Percentiles rank a stretch among this genome's conserved stretches.
Evolutionary conservation across 148 eudicot species (phyloP).

Genomic region (Talinum fruticosum): DNA sequence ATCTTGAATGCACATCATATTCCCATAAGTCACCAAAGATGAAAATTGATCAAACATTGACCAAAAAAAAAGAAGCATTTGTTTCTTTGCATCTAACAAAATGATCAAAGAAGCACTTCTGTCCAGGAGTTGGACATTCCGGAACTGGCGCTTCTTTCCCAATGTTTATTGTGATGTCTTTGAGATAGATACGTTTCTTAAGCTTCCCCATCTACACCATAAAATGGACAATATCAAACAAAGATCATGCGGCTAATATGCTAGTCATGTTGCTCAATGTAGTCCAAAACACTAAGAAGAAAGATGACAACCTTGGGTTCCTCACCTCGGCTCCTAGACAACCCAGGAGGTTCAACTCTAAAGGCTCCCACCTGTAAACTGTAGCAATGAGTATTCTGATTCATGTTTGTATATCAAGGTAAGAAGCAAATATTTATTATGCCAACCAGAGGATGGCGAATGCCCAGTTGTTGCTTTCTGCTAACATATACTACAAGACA

Average conservation of each 20-base stretch:
- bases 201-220: conserved; percentile 86
- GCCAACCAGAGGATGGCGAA: not conserved
- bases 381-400: conserved; percentile 5
- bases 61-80: not conserved
- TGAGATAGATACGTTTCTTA: conserved; percentile 81
- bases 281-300: conserved; percentile 2
- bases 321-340: conserved; percentile 99
- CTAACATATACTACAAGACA: not conserved
- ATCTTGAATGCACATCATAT: conserved; percentile 14
- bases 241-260: conserved; percentile 4
- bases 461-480: not conserved
- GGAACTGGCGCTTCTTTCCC: conserved; percentile 86
- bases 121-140: conserved; percentile 89
- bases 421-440: not conserved
- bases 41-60: not conserved
- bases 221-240: not conserved
- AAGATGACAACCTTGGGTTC: conserved; percentile 79
- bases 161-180: conserved; percentile 87
- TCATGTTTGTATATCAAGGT: not conserved
- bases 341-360: conserved; percentile 98
- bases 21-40: not conserved
- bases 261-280: conserved; percentile 2
- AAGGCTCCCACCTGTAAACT: conserved; percentile 83
- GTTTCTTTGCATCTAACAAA: not conserved
- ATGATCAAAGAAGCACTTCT: conserved; percentile 45